phyloP scores from a whole-genome alignment of 2,329 filamentous ascomycete species.

The Chrysosporium queenslandicum region DNA sequence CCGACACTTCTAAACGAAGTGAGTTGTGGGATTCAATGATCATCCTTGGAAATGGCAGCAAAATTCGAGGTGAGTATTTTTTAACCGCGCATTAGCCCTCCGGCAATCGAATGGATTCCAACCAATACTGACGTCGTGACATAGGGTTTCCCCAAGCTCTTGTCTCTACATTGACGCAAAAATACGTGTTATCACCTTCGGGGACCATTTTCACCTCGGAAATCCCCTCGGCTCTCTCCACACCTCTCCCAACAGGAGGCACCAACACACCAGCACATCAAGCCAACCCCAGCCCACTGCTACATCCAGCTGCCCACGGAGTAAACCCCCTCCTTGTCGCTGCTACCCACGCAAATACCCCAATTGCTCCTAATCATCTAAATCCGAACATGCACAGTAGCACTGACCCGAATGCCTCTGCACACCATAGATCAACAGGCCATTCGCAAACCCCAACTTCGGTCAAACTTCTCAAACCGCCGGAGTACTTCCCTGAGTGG shows the following conservation, averaged over 20 bases:
- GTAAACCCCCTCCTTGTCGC: constrained; percentile 89
- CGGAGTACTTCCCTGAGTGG: constrained; percentile 85
- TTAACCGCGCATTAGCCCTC: neutral
- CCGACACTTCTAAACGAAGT: constrained; percentile 73
- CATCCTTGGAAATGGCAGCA: constrained; percentile 79
- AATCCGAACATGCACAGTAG: constrained; percentile 25
- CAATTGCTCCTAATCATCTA: constrained; percentile 30
- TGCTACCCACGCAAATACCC: constrained; percentile 53
- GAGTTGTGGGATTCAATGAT: constrained; percentile 87
- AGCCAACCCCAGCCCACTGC: constrained; percentile 41
- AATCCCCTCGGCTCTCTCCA: constrained; percentile 85
- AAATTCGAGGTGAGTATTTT: constrained; percentile 44
- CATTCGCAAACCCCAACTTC: constrained; percentile 70
- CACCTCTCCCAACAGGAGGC: constrained; percentile 77
- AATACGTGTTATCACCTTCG: constrained; percentile 82
- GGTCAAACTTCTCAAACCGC: constrained; percentile 67
- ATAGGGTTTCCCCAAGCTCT: constrained; percentile 83
- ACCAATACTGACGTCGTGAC: neutral
- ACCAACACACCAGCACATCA: constrained; percentile 64
- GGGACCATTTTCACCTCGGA: constrained; percentile 97
- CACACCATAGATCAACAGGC: constrained; percentile 48
- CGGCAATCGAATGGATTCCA: neutral
- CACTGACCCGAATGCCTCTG: constrained; percentile 23
- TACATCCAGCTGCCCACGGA: constrained; percentile 48
- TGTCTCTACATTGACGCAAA: constrained; percentile 63